These are phyloP conservation scores for Leccinum variicolor DNA, from an alignment of 768 basidiomycete species.

Conservation along the genomic window DNA sequence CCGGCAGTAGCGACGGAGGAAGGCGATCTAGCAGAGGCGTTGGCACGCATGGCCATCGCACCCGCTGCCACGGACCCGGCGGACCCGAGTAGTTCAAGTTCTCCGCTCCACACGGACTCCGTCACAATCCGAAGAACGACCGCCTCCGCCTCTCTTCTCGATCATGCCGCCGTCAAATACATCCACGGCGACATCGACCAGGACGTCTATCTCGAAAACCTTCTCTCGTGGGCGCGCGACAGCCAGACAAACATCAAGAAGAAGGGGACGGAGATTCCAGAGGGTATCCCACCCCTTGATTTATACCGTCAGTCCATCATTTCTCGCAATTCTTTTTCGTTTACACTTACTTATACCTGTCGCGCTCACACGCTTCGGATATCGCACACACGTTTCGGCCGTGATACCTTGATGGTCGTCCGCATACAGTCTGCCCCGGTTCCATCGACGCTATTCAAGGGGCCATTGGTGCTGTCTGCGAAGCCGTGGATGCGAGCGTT, in stretches of 20 bases:
- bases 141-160: conserved; percentile 51
- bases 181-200: conserved; percentile 68
- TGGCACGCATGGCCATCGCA: conserved; percentile 42
- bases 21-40: conserved; percentile 45
- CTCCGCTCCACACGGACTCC: conserved; percentile 22
- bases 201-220: conserved; percentile 62
- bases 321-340: background rate
- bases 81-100: conserved; percentile 2
- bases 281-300: conserved; percentile 69
- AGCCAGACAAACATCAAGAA: conserved; percentile 58
- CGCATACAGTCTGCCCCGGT: conserved; percentile 62
- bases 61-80: background rate
- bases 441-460: conserved; percentile 79
- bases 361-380: background rate
- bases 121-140: conserved; percentile 52
- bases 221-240: conserved; percentile 56
- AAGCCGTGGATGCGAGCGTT: conserved; percentile 77
- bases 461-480: conserved; percentile 78
- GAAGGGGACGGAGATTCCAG: conserved; percentile 74
- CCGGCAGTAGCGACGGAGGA: conserved; percentile 34
- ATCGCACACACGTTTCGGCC: background rate
- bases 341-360: background rate
- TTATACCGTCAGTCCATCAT: conserved; percentile 60
- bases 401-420: background rate
- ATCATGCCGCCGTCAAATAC: conserved; percentile 65